A percentile compares a stretch with the other conserved stretches of the same genome.
phyloP scores from a whole-genome alignment of 345 rosid genomes.

The Murraya koenigii region DNA sequence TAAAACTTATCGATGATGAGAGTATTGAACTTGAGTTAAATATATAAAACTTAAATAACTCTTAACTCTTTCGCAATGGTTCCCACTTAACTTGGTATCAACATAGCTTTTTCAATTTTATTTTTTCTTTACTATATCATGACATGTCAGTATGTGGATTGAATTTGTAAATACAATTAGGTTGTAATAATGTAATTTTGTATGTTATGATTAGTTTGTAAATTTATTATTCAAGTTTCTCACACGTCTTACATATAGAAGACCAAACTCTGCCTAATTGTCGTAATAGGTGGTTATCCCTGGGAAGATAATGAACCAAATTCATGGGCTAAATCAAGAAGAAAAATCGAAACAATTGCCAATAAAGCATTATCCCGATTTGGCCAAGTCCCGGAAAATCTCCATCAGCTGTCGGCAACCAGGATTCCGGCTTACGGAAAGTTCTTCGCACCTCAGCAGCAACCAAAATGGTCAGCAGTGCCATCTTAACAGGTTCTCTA shows the following conservation, averaged over 20 bases:
- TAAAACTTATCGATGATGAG: too few species aligned
- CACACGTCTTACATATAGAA: not conserved
- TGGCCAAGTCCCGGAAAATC: not conserved
- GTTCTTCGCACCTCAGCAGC: slow-evolving; percentile 13
- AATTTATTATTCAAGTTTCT: not conserved
- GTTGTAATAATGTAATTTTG: too few species aligned
- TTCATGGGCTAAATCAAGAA: slow-evolving; percentile 9
- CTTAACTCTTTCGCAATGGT: too few species aligned
- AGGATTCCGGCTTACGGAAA: not conserved
- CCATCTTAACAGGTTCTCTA: slow-evolving; percentile 13
- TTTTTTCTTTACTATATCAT: not conserved
- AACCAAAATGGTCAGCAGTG: slow-evolving; percentile 1
- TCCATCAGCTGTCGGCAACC: not conserved
- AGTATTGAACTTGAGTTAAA: too few species aligned
- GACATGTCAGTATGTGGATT: not conserved
- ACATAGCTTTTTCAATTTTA: too few species aligned
- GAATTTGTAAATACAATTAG: too few species aligned
- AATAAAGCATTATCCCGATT: not conserved
- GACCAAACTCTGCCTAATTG: too few species aligned
- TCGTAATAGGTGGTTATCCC: slow-evolving; percentile 16
- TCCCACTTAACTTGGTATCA: not conserved
- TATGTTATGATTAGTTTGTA: too few species aligned
- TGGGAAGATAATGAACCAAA: slow-evolving; percentile 7
- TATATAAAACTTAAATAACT: too few species aligned
- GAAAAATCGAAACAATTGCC: slow-evolving; percentile 9